phyloP scores from a whole-genome alignment of 1,139 yeast species.

The Blastobotrys illinoisensis region DNA sequence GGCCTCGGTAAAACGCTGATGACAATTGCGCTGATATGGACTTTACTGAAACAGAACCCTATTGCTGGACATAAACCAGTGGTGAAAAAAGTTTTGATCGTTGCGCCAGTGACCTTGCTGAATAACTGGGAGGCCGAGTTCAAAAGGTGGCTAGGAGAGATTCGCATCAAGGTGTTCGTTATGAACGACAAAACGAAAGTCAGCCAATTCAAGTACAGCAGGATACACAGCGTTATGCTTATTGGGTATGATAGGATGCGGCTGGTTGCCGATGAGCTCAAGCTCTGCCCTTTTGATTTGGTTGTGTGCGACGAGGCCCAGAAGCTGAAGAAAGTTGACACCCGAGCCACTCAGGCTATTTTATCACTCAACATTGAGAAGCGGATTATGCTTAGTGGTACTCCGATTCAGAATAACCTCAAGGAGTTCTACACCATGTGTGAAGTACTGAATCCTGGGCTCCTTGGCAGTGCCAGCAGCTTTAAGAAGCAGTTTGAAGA shows the following conservation, averaged over 20 bases:
- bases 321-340: constrained; percentile 56
- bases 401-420: constrained; percentile 92
- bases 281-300: constrained; percentile 53
- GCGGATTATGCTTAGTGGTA: constrained; percentile 73
- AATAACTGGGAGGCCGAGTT: constrained; percentile 88
- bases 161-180: constrained; percentile 43
- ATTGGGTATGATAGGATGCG: constrained; percentile 83
- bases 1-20: constrained; percentile 91
- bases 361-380: constrained; percentile 50
- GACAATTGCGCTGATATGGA: constrained; percentile 81
- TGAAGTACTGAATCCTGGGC: constrained; percentile 79
- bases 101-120: constrained; percentile 88
- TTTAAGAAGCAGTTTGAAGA: constrained; percentile 63
- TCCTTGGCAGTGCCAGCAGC: constrained; percentile 56
- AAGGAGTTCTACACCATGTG: constrained; percentile 75
- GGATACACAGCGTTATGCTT: constrained; percentile 75
- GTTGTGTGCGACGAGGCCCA: constrained; percentile 96
- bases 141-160: constrained; percentile 77
- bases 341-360: constrained; percentile 64
- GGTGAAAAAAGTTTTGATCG: constrained; percentile 60
- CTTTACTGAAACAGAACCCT: constrained; percentile 72
- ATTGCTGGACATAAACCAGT: constrained; percentile 37
- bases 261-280: constrained; percentile 50
- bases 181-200: constrained; percentile 44
- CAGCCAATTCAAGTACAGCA: constrained; percentile 60